phyloP scores from a whole-genome alignment of 306 rosid genomes.

The Medicago lupulina region DNA sequence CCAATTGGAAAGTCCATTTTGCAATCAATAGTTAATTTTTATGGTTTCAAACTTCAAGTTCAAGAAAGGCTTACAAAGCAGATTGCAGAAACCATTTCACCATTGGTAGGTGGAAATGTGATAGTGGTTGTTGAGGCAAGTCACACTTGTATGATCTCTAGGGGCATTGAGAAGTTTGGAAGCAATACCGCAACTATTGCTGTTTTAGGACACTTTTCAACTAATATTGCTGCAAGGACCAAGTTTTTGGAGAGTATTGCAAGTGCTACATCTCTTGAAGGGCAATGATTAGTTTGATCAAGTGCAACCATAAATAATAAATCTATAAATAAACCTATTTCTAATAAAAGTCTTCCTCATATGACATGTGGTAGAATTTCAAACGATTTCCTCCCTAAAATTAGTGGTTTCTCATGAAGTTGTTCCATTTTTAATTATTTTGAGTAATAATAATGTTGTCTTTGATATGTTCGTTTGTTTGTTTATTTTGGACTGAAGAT shows the following conservation, averaged over 20 bases:
- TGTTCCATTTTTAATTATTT: background rate
- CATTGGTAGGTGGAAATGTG: constrained; percentile 73
- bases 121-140: constrained; percentile 59
- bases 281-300: constrained; percentile 1
- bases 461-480: too few relatives aligned
- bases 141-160: constrained; percentile 7
- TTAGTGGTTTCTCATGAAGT: background rate
- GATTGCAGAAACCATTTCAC: constrained; percentile 82
- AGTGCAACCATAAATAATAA: background rate
- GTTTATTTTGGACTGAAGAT: too few relatives aligned
- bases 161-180: constrained; percentile 12
- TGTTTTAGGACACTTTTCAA: constrained; percentile 66
- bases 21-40: constrained; percentile 81
- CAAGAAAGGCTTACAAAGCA: constrained; percentile 94
- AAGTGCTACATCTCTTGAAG: constrained; percentile 41
- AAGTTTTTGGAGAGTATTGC: constrained; percentile 75
- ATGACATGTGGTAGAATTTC: background rate
- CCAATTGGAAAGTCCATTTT: constrained; percentile 68
- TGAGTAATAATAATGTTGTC: too few relatives aligned
- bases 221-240: constrained; percentile 59
- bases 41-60: constrained; percentile 91
- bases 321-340: too few relatives aligned
- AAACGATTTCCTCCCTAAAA: too few relatives aligned
- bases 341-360: background rate
- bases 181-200: constrained; percentile 59